phyloP scores from a whole-genome alignment of 345 rosid genomes.

The Euclidium syriacum region DNA sequence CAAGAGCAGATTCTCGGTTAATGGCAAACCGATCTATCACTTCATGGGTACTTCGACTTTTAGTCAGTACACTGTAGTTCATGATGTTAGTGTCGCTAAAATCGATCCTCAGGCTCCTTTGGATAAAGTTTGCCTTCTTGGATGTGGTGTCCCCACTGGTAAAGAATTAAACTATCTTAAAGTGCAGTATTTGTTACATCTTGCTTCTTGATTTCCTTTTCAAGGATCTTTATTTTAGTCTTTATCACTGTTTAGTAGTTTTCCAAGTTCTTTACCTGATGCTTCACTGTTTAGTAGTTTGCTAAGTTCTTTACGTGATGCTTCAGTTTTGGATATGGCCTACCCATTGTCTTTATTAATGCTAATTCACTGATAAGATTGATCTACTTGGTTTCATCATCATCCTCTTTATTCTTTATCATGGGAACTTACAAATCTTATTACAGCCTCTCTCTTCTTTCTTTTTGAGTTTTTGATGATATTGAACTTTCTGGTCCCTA shows the following conservation, averaged over 20 bases:
- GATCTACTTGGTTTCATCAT: neutral
- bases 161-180: neutral
- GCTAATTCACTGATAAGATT: neutral
- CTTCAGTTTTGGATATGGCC: neutral
- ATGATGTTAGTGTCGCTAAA: conserved; percentile 97
- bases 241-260: neutral
- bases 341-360: neutral
- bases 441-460: neutral
- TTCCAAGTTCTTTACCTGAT: neutral
- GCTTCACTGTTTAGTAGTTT: neutral
- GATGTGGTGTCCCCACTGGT: conserved; percentile 99
- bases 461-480: neutral
- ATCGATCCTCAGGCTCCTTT: conserved; percentile 86
- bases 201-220: neutral
- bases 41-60: conserved; percentile 99
- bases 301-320: neutral
- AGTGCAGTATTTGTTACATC: neutral
- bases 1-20: conserved; percentile 76
- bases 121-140: conserved; percentile 99
- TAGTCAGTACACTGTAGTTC: conserved; percentile 96
- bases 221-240: neutral
- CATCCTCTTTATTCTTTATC: neutral
- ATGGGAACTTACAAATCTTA: neutral
- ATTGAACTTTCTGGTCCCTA: neutral
- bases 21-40: conserved; percentile 85